phyloP scores from a whole-genome alignment of 164 flowering plant species.

The Sedum album region DNA sequence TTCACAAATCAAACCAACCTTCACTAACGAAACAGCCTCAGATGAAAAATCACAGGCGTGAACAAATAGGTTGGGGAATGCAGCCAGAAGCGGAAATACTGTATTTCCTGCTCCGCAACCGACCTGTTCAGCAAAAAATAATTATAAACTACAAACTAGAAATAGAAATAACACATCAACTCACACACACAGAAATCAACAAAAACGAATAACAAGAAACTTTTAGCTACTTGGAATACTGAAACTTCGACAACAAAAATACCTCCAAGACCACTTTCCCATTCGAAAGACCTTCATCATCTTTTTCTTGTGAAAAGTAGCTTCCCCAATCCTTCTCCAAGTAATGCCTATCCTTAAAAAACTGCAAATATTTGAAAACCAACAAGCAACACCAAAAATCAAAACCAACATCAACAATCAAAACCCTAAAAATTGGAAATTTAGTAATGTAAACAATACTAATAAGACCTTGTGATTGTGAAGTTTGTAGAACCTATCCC shows the following conservation, averaged over 20 bases:
- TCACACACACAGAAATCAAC: no score
- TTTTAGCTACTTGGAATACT: not conserved
- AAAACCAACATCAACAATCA: not conserved
- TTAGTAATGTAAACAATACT: not conserved
- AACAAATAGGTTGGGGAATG: slow-evolving; percentile 35
- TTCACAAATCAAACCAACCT: slow-evolving; percentile 18
- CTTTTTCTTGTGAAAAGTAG: slow-evolving; percentile 20
- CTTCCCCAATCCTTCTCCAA: slow-evolving; percentile 42
- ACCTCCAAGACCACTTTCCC: slow-evolving; percentile 43
- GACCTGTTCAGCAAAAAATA: slow-evolving; percentile 22
- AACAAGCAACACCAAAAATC: not conserved
- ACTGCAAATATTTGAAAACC: slow-evolving; percentile 18
- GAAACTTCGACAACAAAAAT: not conserved
- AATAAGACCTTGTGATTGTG: not conserved
- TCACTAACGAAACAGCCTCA: slow-evolving; percentile 30
- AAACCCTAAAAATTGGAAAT: not conserved
- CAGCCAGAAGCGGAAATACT: slow-evolving; percentile 34
- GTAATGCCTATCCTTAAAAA: slow-evolving; percentile 47
- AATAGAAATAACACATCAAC: no score
- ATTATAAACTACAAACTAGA: no score
- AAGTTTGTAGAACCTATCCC: slow-evolving; percentile 2
- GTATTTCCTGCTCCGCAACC: slow-evolving; percentile 61
- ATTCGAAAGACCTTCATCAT: not conserved
- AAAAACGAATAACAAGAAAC: no score
- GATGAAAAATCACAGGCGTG: slow-evolving; percentile 55